Conservation (phyloP, 2,329 filamentous ascomycete species). For the Sporothrix humicola region DNA sequence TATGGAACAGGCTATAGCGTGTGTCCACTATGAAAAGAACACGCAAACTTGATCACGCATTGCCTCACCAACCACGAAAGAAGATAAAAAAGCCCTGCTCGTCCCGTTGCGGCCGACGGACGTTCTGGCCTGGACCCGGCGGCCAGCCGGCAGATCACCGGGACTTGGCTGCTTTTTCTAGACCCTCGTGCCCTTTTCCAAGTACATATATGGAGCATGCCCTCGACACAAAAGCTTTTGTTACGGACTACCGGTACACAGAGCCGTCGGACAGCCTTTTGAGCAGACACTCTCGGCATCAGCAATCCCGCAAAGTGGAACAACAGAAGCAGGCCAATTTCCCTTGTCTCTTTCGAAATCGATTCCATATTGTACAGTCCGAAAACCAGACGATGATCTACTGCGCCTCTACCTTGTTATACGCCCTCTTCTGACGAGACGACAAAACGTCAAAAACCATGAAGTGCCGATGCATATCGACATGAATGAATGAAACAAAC, state of each 20-base stretch:
- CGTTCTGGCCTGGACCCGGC: constrained; percentile 25
- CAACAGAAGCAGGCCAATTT: neutral
- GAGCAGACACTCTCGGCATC: neutral
- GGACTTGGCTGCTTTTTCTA: neutral
- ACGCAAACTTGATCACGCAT: neutral
- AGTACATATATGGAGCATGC: too few relatives aligned
- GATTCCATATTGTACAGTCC: neutral
- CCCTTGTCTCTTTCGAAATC: neutral
- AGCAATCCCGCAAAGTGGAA: neutral
- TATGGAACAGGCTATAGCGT: constrained; percentile 16
- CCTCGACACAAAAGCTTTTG: neutral
- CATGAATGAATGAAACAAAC: neutral
- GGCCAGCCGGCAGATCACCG: constrained; percentile 29
- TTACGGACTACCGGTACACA: neutral
- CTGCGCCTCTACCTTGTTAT: neutral
- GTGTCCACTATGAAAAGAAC: neutral
- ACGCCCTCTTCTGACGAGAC: neutral
- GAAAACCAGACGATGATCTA: neutral
- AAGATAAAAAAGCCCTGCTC: neutral
- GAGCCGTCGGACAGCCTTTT: neutral
- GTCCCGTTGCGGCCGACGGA: constrained; percentile 25
- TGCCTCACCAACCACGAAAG: constrained; percentile 4
- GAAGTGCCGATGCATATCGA: neutral
- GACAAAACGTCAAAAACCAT: neutral
- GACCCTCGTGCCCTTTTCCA: constrained; percentile 5